Conservation (phyloP, 805 yeast species). For the Candida methanosorbosa region DNA sequence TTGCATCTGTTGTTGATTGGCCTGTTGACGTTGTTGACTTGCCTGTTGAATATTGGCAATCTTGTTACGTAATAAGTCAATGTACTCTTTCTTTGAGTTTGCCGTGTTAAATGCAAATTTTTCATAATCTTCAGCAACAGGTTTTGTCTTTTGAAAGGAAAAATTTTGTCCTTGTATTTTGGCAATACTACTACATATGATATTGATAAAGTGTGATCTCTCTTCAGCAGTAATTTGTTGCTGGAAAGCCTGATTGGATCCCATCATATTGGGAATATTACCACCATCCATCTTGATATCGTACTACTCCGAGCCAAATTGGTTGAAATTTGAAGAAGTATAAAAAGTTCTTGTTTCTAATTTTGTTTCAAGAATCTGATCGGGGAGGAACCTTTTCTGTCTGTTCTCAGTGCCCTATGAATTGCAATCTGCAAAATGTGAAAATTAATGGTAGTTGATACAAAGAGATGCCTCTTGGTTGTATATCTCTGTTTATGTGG, state of each 20-base stretch:
- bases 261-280: constrained; percentile 6
- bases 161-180: constrained; percentile 24
- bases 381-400: too few relatives aligned
- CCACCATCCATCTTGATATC: not conserved
- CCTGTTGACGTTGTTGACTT: constrained; percentile 16
- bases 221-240: constrained; percentile 17
- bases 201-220: constrained; percentile 22
- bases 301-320: too few relatives aligned
- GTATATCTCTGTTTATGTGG: too few relatives aligned
- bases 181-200: constrained; percentile 22
- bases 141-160: constrained; percentile 31
- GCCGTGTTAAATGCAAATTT: constrained; percentile 54
- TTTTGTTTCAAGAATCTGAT: too few relatives aligned
- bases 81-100: constrained; percentile 48
- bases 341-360: not conserved
- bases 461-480: too few relatives aligned
- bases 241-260: constrained; percentile 1
- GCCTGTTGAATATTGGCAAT: constrained; percentile 29
- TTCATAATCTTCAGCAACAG: constrained; percentile 65
- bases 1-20: constrained; percentile 14
- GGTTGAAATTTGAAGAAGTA: not conserved
- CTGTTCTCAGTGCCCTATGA: too few relatives aligned
- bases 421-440: too few relatives aligned
- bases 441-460: too few relatives aligned
- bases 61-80: constrained; percentile 36